Evolutionary conservation across 1,284 basidiomycete species (phyloP).

Genomic region (Trichosporon inkin): DNA sequence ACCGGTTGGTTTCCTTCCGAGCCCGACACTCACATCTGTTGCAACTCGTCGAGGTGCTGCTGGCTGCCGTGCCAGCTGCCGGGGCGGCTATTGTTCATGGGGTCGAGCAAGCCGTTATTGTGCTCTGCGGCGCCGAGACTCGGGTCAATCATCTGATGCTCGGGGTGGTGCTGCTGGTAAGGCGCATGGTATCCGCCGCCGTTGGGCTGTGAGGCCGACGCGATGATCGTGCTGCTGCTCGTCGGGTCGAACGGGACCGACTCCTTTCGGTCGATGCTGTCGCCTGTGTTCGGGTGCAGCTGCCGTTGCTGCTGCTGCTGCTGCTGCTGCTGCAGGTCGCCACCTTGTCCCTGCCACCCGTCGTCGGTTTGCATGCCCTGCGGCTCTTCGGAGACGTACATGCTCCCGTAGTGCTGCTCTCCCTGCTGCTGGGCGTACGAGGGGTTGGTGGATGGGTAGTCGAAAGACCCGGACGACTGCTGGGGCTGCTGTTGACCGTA

Average conservation of each 20-base stretch:
- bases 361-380: slow-evolving; percentile 13
- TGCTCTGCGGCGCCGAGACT: not conserved
- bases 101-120: slow-evolving; percentile 5
- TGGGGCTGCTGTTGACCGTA: slow-evolving; percentile 25
- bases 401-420: slow-evolving; percentile 2
- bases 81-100: slow-evolving; percentile 14
- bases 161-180: slow-evolving; percentile 16
- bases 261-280: slow-evolving; percentile 30
- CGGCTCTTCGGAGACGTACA: slow-evolving; percentile 32
- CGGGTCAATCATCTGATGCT: slow-evolving; percentile 13
- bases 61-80: slow-evolving; percentile 18
- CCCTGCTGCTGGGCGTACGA: slow-evolving; percentile 15
- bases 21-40: slow-evolving; percentile 45
- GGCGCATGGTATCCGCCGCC: slow-evolving; percentile 1
- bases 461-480: slow-evolving; percentile 20
- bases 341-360: not conserved
- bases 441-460: slow-evolving; percentile 17
- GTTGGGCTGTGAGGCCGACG: slow-evolving; percentile 24
- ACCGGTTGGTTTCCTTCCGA: not conserved
- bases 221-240: slow-evolving; percentile 38
- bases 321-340: not conserved
- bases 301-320: slow-evolving; percentile 18
- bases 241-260: slow-evolving; percentile 41
- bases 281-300: slow-evolving; percentile 7
- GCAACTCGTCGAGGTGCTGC: slow-evolving; percentile 33